Conservation (phyloP, 73 alveolate genomes). For the Paramecium biaurelia region DNA sequence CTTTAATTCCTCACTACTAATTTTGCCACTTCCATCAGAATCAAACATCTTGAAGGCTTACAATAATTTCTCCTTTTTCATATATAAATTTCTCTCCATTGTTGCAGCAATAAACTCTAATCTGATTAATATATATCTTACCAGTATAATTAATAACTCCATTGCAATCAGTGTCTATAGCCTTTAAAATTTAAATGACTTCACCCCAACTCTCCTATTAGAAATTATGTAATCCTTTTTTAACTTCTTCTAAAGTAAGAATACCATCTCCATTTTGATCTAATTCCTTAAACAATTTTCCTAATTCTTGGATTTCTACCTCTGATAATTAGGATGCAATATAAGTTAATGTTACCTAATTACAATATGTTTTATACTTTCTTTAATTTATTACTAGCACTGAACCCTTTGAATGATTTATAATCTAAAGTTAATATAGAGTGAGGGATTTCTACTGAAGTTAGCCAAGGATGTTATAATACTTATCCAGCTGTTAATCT, state of each 20-base stretch:
- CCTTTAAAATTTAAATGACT: constrained; percentile 61
- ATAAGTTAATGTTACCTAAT: constrained; percentile 15
- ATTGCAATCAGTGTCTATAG: constrained; percentile 75
- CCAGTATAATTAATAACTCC: constrained; percentile 74
- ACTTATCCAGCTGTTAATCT: constrained; percentile 74
- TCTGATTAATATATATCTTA: neutral
- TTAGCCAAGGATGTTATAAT: constrained; percentile 80
- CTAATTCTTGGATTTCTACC: constrained; percentile 55
- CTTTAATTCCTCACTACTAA: constrained; percentile 62
- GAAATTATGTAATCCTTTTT: constrained; percentile 65
- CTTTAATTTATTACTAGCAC: constrained; percentile 35
- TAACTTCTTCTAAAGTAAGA: constrained; percentile 69
- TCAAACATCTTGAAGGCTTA: constrained; percentile 71
- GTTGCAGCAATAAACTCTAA: constrained; percentile 77
- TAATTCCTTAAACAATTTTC: constrained; percentile 62
- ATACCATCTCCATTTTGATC: constrained; percentile 74
- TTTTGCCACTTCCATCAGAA: constrained; percentile 69
- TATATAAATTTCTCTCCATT: constrained; percentile 59
- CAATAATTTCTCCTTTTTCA: constrained; percentile 51
- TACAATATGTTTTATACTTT: neutral
- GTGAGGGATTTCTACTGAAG: constrained; percentile 18
- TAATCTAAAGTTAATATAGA: constrained; percentile 29
- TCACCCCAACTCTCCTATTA: constrained; percentile 35
- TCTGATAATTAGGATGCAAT: constrained; percentile 68
- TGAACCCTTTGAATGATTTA: constrained; percentile 39